phyloP scores from a whole-genome alignment of 352 stramenopile genomes.

The Phytophthora niederhauseri region DNA sequence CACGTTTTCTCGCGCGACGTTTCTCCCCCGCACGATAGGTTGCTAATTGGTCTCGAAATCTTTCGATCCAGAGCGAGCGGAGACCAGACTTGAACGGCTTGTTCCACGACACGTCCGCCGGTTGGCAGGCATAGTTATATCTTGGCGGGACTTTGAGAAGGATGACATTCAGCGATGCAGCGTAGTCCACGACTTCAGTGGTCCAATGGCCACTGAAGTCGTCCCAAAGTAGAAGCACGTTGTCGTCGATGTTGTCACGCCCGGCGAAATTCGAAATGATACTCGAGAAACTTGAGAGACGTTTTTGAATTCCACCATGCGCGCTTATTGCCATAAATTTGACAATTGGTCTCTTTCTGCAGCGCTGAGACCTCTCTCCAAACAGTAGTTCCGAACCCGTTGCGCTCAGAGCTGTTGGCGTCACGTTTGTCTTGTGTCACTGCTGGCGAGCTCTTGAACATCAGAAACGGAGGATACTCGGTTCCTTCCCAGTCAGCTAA shows the following conservation, averaged over 20 bases:
- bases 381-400: constrained; percentile 8
- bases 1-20: not conserved
- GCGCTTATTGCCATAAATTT: constrained; percentile 1
- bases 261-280: constrained; percentile 9
- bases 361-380: constrained; percentile 12
- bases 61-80: not conserved
- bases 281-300: not conserved
- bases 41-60: not conserved
- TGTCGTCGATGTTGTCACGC: not conserved
- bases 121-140: not conserved
- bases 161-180: too few species aligned
- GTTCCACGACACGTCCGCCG: not conserved
- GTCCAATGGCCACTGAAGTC: not conserved
- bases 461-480: constrained; percentile 1
- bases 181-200: not conserved
- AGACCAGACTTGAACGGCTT: constrained; percentile 1
- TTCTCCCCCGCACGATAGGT: not conserved
- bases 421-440: not conserved
- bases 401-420: not conserved
- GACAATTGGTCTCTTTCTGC: not conserved
- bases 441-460: not conserved
- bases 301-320: not conserved
- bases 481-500: not conserved
- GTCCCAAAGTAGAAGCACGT: constrained; percentile 5
- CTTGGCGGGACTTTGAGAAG: not conserved